Evolutionary conservation across 2,329 filamentous ascomycete genomes (phyloP).

Genomic region (Emergomyces africanus): DNA sequence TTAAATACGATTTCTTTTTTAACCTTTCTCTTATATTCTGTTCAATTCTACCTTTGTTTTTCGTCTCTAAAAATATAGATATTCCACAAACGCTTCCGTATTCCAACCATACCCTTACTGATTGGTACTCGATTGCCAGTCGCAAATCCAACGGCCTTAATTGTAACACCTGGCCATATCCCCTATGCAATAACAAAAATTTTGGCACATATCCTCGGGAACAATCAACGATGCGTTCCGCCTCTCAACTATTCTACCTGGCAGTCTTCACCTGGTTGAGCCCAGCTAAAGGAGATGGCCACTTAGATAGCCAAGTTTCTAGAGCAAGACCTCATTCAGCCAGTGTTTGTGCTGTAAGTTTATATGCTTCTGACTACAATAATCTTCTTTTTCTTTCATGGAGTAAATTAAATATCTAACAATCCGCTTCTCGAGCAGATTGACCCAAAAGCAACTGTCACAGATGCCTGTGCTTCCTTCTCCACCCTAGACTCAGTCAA

Average conservation of each 20-base stretch:
- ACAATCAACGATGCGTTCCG: slow-evolving; percentile 36
- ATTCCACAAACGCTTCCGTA: neutral
- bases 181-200: neutral
- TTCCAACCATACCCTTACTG: neutral
- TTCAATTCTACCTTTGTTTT: neutral
- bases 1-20: neutral
- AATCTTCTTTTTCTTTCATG: neutral
- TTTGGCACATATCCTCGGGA: neutral
- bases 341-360: slow-evolving; percentile 46
- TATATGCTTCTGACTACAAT: neutral
- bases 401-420: neutral
- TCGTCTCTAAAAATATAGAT: neutral
- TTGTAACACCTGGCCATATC: neutral
- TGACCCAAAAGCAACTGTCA: slow-evolving; percentile 76
- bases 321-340: slow-evolving; percentile 15
- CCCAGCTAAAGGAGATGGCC: slow-evolving; percentile 33
- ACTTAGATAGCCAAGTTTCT: slow-evolving; percentile 29
- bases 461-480: slow-evolving; percentile 90
- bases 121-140: neutral
- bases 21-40: neutral
- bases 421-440: slow-evolving; percentile 43
- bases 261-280: slow-evolving; percentile 48
- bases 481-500: slow-evolving; percentile 80
- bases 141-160: neutral
- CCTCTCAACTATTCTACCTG: slow-evolving; percentile 46